A percentile compares a stretch with the other conserved stretches of the same genome.
Conservation (phyloP, 768 basidiomycete species). For the Kwoniella bestiolae region DNA sequence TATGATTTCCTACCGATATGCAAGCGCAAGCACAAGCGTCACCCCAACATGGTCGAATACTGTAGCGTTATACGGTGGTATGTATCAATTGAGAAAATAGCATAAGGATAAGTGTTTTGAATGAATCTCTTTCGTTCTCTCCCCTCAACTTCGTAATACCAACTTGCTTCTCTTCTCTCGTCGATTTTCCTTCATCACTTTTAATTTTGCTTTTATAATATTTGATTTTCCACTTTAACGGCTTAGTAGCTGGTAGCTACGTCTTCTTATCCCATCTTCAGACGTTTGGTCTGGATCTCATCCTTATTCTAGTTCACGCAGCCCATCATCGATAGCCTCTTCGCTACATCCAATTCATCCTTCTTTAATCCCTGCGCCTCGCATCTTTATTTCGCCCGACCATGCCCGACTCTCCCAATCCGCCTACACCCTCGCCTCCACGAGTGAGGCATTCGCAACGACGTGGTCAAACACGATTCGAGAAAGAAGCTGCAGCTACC, state of each 20-base stretch:
- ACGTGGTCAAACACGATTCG: conserved; percentile 38
- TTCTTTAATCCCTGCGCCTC: neutral
- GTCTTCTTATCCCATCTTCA: neutral
- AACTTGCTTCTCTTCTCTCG: neutral
- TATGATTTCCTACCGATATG: conserved; percentile 4
- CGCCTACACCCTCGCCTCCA: conserved; percentile 40
- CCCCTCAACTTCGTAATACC: neutral
- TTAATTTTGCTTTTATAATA: neutral
- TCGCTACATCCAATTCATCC: too few species aligned
- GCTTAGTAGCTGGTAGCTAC: conserved; percentile 9
- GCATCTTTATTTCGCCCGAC: neutral
- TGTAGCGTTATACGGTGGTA: neutral
- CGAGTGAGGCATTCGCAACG: conserved; percentile 26
- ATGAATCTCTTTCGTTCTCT: neutral
- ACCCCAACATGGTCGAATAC: neutral
- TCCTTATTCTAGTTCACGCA: too few species aligned
- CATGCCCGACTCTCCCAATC: conserved; percentile 20
- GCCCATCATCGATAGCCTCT: too few species aligned
- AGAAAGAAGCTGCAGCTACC: conserved; percentile 75
- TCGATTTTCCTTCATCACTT: neutral
- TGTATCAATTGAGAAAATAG: neutral
- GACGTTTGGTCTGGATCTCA: neutral
- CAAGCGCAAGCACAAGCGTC: neutral
- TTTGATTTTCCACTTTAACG: neutral
- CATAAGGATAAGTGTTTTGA: neutral